Evolutionary conservation across 176 grass and related monocot genomes (phyloP), one percentile per base, ranked within the genome.

Genomic region (Aegilops speltoides): DNA sequence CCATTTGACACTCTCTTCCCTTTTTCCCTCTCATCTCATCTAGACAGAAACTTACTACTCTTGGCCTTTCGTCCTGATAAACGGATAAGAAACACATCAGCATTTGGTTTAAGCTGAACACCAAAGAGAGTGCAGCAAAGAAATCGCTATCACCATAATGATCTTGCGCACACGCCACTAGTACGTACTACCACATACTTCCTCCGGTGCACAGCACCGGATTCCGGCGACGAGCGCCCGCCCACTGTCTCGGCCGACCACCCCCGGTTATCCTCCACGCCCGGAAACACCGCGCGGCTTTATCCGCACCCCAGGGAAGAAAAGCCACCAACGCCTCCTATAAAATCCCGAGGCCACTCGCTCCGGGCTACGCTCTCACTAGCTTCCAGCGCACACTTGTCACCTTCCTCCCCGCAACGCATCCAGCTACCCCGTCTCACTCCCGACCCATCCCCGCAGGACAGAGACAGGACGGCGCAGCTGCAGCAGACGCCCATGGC

Each of bases 391-490:
- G 50, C 76, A 45, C 25, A 66, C 86, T 73, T 85, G 78, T 86
- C 90, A 82, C 78, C 86, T 87, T 82, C 82, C 86, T 72, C 37
- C 68, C 76, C 29, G 73, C 73, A 52, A 4, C 81, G 10, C 48
- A 34, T 34, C 84, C 48, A 89, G 25, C 89, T 29, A 9, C 31
- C 5, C 45, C 59, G 43, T 12, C 48, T 17, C 48, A 16, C 48
- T 52, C 48, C 48, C 48, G 15, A 6, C 43, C 43, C 43, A 45
- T 45, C 43, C 43, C 38, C 15, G 16, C 59, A 56, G 20, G 15
- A 54, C 50, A 19, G 5, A 2, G 50, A 54, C 71, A 22, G 6
- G 13, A 68, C 4, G 79, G 80, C 79, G 76, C 61, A 83, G 10
- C 65, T 19, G 10, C 10, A 72, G 22, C 64, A n/a, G 68, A 4